A percentile compares a stretch with the other conserved stretches of the same genome.
These are phyloP conservation scores for Metschnikowia aberdeeniae DNA, from an alignment of 805 yeast species.

Conservation along the genomic window DNA sequence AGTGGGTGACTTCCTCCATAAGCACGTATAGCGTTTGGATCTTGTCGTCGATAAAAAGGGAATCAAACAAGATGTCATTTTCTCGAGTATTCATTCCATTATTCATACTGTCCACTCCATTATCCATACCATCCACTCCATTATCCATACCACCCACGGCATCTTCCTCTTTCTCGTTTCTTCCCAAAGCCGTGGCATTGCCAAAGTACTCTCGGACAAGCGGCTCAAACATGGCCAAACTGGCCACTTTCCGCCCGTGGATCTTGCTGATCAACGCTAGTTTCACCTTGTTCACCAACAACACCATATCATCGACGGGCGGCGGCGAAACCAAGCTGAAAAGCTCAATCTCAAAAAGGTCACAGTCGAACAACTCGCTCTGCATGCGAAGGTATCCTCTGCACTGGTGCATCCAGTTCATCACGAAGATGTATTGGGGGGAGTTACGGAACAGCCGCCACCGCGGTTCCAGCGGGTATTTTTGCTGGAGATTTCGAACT, in stretches of 20 bases:
- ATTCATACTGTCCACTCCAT: conserved; percentile 18
- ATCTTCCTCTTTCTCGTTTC: conserved; percentile 20
- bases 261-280: conserved; percentile 38
- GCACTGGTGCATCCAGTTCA: conserved; percentile 56
- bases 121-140: conserved; percentile 18
- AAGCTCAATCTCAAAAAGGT: conserved; percentile 59
- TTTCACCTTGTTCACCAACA: conserved; percentile 43
- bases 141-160: conserved; percentile 5
- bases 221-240: conserved; percentile 30
- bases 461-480: conserved; percentile 15
- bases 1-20: conserved; percentile 39
- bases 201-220: conserved; percentile 35
- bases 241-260: conserved; percentile 32
- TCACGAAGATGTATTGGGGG: conserved; percentile 21
- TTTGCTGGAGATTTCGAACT: conserved; percentile 12
- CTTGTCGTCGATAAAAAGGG: conserved; percentile 42
- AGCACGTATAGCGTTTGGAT: conserved; percentile 46
- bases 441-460: conserved; percentile 18
- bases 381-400: conserved; percentile 49
- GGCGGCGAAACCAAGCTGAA: conserved; percentile 33
- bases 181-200: conserved; percentile 28
- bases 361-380: conserved; percentile 53
- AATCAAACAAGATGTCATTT: conserved; percentile 28
- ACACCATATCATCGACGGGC: conserved; percentile 30
- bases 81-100: background rate